phyloP scores from a whole-genome alignment of 169 alveolate genomes.

The Cryptosporidium meleagridis region DNA sequence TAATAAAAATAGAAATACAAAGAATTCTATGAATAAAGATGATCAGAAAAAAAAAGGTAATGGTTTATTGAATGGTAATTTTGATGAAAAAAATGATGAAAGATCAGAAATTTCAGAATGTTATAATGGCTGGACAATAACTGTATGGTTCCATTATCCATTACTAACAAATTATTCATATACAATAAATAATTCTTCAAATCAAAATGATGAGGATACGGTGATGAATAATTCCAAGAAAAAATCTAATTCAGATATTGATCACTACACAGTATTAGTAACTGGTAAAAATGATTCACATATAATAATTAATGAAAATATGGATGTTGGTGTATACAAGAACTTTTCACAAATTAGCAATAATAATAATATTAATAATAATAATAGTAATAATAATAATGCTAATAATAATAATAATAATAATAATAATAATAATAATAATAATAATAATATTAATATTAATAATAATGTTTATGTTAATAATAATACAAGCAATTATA shows the following conservation, averaged over 20 bases:
- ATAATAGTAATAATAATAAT: not conserved
- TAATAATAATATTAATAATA: slow-evolving; percentile 10
- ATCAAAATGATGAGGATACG: not conserved
- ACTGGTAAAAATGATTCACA: slow-evolving; percentile 69
- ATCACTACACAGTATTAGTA: slow-evolving; percentile 54
- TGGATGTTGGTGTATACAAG: slow-evolving; percentile 73
- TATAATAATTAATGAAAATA: slow-evolving; percentile 31
- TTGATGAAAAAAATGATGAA: slow-evolving; percentile 1
- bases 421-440: not conserved
- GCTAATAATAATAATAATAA: not conserved
- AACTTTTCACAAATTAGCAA: slow-evolving; percentile 29
- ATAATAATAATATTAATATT: not conserved
- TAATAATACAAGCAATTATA: not conserved
- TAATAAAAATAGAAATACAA: not conserved
- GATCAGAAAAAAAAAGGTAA: not conserved
- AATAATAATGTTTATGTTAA: not conserved
- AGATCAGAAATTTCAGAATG: slow-evolving; percentile 14
- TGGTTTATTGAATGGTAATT: not conserved
- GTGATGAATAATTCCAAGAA: slow-evolving; percentile 6
- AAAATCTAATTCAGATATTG: slow-evolving; percentile 41
- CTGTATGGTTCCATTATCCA: slow-evolving; percentile 74
- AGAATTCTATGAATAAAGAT: not conserved
- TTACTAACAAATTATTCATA: slow-evolving; percentile 38
- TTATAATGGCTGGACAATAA: slow-evolving; percentile 70
- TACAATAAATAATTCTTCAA: not conserved